These are phyloP conservation scores for Amanita jacksonii DNA, from an alignment of 768 basidiomycete genomes.

Conservation along the genomic window DNA sequence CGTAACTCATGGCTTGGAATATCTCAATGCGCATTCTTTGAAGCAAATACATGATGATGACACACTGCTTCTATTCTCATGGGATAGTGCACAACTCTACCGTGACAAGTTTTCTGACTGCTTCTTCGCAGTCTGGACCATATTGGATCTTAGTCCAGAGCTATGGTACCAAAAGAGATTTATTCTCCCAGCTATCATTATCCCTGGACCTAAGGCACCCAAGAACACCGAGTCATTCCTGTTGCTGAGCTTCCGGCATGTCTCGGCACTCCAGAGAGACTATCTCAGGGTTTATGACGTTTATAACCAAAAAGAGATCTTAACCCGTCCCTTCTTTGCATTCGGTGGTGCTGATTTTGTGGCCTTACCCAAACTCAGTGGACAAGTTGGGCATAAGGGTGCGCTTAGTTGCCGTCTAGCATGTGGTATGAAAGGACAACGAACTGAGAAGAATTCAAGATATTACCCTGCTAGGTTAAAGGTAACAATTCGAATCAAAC, in stretches of 20 bases:
- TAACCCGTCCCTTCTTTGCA: neutral
- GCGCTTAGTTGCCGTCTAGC: neutral
- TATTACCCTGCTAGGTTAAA: conserved; percentile 4
- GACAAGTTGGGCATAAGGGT: conserved; percentile 1
- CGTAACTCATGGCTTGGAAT: conserved; percentile 19
- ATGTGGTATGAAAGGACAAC: neutral
- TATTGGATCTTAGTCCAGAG: conserved; percentile 22
- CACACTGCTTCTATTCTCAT: conserved; percentile 25
- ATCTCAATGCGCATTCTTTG: conserved; percentile 12
- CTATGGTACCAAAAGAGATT: conserved; percentile 23
- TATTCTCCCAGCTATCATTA: conserved; percentile 23
- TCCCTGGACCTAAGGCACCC: conserved; percentile 27
- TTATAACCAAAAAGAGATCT: neutral
- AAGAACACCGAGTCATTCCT: conserved; percentile 24
- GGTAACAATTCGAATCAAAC: no score
- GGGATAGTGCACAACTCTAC: conserved; percentile 35
- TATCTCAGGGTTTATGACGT: conserved; percentile 16
- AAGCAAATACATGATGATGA: conserved; percentile 18
- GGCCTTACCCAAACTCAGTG: conserved; percentile 1
- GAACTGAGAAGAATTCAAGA: neutral
- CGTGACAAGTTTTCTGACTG: conserved; percentile 24
- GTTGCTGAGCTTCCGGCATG: conserved; percentile 24
- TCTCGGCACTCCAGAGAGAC: conserved; percentile 18
- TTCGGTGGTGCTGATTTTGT: conserved; percentile 1
- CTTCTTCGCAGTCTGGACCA: conserved; percentile 27